Conservation (phyloP, 2,329 filamentous ascomycete genomes). For the Neocatenulostroma microsporum region DNA sequence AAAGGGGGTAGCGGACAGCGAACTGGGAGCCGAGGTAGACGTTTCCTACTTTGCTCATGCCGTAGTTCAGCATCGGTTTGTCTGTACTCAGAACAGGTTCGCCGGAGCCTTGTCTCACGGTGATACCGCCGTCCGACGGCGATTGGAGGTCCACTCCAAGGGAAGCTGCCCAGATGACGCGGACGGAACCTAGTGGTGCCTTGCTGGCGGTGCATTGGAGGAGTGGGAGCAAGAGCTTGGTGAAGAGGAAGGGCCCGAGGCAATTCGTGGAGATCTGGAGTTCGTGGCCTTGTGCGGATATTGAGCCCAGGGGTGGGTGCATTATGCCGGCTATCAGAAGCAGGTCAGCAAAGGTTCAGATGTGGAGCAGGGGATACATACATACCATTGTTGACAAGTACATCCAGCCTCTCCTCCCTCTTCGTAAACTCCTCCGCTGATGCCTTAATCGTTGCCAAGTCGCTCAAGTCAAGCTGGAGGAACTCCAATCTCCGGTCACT, state of each 20-base stretch:
- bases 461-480: slow-evolving; percentile 39
- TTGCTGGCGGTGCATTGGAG: slow-evolving; percentile 20
- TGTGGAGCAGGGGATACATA: too few species aligned
- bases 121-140: slow-evolving; percentile 15
- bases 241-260: slow-evolving; percentile 26
- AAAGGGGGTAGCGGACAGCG: slow-evolving; percentile 11
- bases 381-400: slow-evolving; percentile 19
- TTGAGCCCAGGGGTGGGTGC: slow-evolving; percentile 28
- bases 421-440: slow-evolving; percentile 28
- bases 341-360: too few species aligned
- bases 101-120: slow-evolving; percentile 8
- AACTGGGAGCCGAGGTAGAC: slow-evolving; percentile 20
- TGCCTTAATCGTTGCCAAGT: slow-evolving; percentile 28
- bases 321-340: slow-evolving; percentile 22
- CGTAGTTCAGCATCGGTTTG: slow-evolving; percentile 17
- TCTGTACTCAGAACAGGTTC: slow-evolving; percentile 8
- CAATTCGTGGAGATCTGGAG: slow-evolving; percentile 28
- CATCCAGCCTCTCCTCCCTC: slow-evolving; percentile 32
- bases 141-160: slow-evolving; percentile 17
- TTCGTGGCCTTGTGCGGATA: slow-evolving; percentile 28
- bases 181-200: slow-evolving; percentile 18
- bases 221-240: slow-evolving; percentile 23
- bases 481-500: slow-evolving; percentile 38
- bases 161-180: slow-evolving; percentile 26
- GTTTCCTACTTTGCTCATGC: slow-evolving; percentile 23